Conservation (phyloP, 2,329 filamentous ascomycete genomes). For the Fusarium longipes region DNA sequence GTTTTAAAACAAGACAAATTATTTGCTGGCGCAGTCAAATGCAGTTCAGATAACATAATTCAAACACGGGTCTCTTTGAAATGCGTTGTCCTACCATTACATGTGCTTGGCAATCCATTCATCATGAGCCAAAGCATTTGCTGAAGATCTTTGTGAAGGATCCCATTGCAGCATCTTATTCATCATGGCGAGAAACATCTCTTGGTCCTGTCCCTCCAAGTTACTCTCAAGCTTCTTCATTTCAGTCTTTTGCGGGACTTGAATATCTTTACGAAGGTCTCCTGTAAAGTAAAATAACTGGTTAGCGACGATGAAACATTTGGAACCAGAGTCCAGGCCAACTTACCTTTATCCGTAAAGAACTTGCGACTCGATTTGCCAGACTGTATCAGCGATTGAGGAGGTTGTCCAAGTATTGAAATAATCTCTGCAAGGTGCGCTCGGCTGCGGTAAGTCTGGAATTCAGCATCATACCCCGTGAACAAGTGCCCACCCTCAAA, state of each 20-base stretch:
- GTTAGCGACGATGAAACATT: too few relatives aligned
- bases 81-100: too few relatives aligned
- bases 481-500: constrained; percentile 61
- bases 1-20: too few relatives aligned
- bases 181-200: constrained; percentile 51
- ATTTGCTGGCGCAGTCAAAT: too few relatives aligned
- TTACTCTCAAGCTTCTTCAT: constrained; percentile 53
- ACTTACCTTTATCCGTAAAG: constrained; percentile 53
- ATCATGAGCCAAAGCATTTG: constrained; percentile 47
- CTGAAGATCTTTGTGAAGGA: constrained; percentile 46
- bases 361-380: constrained; percentile 51
- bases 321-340: background rate
- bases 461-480: constrained; percentile 53
- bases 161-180: constrained; percentile 54
- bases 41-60: too few relatives aligned
- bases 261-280: constrained; percentile 39
- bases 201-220: constrained; percentile 49
- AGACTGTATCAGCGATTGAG: constrained; percentile 49
- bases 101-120: constrained; percentile 46
- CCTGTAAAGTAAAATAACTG: constrained; percentile 40
- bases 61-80: too few relatives aligned
- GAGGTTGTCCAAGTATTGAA: constrained; percentile 57
- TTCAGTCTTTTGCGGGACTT: constrained; percentile 39
- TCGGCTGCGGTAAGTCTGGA: constrained; percentile 54
- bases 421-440: constrained; percentile 63